Evolutionary conservation across 2,329 filamentous ascomycete genomes (phyloP).

Genomic region (Ophiostoma sp.): DNA sequence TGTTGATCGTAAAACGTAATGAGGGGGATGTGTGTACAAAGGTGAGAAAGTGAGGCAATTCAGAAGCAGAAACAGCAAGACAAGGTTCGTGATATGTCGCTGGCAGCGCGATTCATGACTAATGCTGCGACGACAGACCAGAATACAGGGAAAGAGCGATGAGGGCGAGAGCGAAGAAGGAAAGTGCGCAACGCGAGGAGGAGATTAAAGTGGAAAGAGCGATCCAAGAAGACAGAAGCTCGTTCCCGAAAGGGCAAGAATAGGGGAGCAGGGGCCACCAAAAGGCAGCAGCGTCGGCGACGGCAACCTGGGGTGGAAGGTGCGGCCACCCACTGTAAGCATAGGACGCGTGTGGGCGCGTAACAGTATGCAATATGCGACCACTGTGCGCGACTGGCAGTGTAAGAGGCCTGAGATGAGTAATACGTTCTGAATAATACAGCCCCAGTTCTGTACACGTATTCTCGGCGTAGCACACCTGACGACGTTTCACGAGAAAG

Average conservation of each 20-base stretch:
- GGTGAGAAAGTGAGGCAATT: not conserved
- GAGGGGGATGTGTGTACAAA: not conserved
- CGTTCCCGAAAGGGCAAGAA: conserved; percentile 12
- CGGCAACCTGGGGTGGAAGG: not conserved
- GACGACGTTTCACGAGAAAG: not conserved
- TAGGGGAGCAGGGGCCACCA: conserved; percentile 17
- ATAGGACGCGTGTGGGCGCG: conserved; percentile 5
- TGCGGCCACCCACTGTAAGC: not conserved
- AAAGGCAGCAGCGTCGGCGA: not conserved
- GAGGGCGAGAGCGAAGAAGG: not conserved
- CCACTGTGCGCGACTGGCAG: conserved; percentile 6
- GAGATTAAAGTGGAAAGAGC: conserved; percentile 23
- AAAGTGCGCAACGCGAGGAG: conserved; percentile 19
- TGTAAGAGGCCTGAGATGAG: not conserved
- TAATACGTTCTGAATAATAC: too few species aligned
- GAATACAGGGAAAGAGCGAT: conserved; percentile 1
- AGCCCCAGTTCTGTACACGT: too few species aligned
- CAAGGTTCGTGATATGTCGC: not conserved
- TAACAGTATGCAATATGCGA: not conserved
- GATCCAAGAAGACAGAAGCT: not conserved
- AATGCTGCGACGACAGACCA: not conserved
- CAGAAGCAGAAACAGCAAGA: not conserved
- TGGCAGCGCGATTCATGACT: not conserved
- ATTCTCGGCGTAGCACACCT: not conserved
- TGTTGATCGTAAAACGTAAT: not conserved